Evolutionary conservation across 2,329 filamentous ascomycete species (phyloP), one percentile per base, ranked within the genome.

Genomic region (Talaromyces sp.): DNA sequence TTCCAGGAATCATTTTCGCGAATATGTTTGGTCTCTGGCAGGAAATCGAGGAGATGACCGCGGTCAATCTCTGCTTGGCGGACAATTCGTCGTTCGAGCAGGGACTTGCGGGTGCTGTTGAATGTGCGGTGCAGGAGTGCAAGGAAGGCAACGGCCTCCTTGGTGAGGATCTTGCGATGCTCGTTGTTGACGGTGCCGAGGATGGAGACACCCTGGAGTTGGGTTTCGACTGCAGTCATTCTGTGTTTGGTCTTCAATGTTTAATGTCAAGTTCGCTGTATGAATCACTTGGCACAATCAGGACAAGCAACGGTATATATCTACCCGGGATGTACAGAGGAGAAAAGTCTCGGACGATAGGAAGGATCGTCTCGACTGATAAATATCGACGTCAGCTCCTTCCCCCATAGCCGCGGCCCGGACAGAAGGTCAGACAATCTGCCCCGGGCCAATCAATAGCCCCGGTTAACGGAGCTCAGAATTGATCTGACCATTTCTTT

Each of bases 61-160:
- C 90, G 90, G 83, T 98, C 94, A 68, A 98, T 88, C 86, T 97
- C 93, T 71, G 90, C 90, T 83, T 98, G 95, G 75, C 94, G 91
- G 71, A 89, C 83, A 73, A 90, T 86, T 73, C 95, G 92, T 74
- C 93, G 89, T 82, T 97, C 90, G 63, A 99, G 87, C 50, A 99
- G 88, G 58, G 86, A 84, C 84, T 97, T 97, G 80, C 95, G 91
- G 64, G 90, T 94, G 69, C 80, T 82, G 80, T 98, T 96, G 86
- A 98, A 98, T 69, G 93, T 92, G 76, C 94, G 90, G 83, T 99
- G 95, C 74, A 99, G 87, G 69, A 97, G 89, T 43, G 94, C 91
- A 67, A 99, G 87, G 84, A 98, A 99, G 68, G 92, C 90, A 69
- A 92, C 89, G 64, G 94, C 94, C 70, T 96, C 87, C 72, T 93